Evolutionary conservation across 768 basidiomycete species (phyloP).

Genomic region (Naganishia friedmannii): DNA sequence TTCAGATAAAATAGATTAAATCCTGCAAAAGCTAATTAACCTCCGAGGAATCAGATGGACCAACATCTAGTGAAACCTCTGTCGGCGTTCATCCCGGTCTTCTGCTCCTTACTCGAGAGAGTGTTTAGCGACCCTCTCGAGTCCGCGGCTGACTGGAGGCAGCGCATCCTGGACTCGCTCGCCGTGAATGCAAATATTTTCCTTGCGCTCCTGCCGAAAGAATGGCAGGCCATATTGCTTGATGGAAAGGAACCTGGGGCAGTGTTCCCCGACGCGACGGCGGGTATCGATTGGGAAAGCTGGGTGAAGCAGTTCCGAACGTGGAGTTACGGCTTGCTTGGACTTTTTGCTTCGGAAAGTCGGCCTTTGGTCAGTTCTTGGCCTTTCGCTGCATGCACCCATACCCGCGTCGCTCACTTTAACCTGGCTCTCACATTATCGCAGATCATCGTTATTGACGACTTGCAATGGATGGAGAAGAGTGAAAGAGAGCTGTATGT

Average conservation of each 20-base stretch:
- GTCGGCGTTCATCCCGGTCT: slow-evolving; percentile 43
- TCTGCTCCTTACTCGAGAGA: slow-evolving; percentile 40
- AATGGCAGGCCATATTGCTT: slow-evolving; percentile 32
- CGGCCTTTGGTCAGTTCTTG: slow-evolving; percentile 29
- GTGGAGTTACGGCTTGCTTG: slow-evolving; percentile 28
- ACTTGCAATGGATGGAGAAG: slow-evolving; percentile 42
- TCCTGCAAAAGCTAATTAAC: no score
- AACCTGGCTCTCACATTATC: neutral
- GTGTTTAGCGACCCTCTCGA: slow-evolving; percentile 46
- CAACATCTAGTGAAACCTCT: slow-evolving; percentile 67
- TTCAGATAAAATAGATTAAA: no score
- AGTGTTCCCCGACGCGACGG: slow-evolving; percentile 8
- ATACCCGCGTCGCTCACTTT: no score
- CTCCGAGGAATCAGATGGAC: slow-evolving; percentile 54
- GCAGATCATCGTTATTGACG: slow-evolving; percentile 38
- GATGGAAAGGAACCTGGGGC: neutral
- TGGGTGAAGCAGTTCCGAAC: slow-evolving; percentile 26
- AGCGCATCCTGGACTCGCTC: slow-evolving; percentile 37
- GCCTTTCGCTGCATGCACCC: no score
- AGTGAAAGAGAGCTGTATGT: slow-evolving; percentile 24
- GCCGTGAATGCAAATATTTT: slow-evolving; percentile 38
- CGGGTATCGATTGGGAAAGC: slow-evolving; percentile 24
- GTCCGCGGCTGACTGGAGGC: slow-evolving; percentile 36
- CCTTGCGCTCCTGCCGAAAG: slow-evolving; percentile 33
- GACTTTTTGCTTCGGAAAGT: slow-evolving; percentile 36